Base-by-base conservation (phyloP, 768 basidiomycete species). In the Baorangia bicolor region DNA sequence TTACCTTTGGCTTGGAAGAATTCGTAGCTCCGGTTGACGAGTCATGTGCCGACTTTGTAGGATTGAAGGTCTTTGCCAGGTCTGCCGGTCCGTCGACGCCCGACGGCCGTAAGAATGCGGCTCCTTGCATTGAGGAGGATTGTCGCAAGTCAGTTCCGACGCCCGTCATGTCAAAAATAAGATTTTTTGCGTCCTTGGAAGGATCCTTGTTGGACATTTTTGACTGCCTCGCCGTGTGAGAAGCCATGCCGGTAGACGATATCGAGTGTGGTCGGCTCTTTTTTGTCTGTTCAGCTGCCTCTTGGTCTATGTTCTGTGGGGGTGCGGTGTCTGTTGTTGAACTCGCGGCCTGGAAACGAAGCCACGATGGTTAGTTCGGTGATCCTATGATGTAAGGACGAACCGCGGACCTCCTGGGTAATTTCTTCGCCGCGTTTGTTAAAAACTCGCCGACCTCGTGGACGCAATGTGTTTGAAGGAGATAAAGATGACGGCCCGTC, bases 361-460 rank as follows among this genome's bases (percentile, higher is more conserved):
- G 55, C 40, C n/a, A 60, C 18, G 61, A 52, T 21, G 49, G 56
- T 65, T 31, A 58, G 60, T 5, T 44, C n/a, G 53, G 34, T 53
- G 50, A 53, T 64, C 34, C 4, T 18, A 55, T 67, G 64, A 59
- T 59, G 62, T 46, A 60, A 59, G 37, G 58, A 53, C 18, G 44
- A 59, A 58, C 49, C 61, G 52, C 64, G 53, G 59, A 66, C 70
- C 61, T 62, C 38, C 41, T 57, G 63, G 52, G 57, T 65, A 20
- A 79, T 70, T 65, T 84, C 81, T 53, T 76, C 63, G 23, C 84
- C 84, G 43, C 73, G 70, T 53, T 80, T 79, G 58, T 71, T 68
- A 59, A 85, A 86, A 12, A 70, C 73, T 49, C 85, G 77, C 47
- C 84, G 76, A 37, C 85, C 85, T 64, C 74, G 74, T 51, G 73